Evolutionary conservation across 768 basidiomycete genomes (phyloP).

Genomic region (Serendipita sp.): DNA sequence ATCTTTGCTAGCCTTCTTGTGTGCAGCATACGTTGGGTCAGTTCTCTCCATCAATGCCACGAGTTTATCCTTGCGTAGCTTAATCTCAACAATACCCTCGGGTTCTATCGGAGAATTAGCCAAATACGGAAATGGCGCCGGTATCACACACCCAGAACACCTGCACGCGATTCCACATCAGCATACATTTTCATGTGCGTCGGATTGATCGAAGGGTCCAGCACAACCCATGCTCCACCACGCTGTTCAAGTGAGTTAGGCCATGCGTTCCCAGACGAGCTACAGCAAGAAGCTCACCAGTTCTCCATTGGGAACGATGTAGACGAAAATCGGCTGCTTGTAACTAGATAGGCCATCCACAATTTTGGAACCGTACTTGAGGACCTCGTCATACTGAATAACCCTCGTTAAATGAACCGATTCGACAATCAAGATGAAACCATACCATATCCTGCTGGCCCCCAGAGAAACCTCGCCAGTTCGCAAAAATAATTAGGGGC

Average conservation of each 20-base stretch:
- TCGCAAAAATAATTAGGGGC: slow-evolving; percentile 96
- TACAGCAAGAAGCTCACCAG: slow-evolving; percentile 24
- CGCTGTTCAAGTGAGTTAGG: slow-evolving; percentile 25
- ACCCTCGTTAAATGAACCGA: neutral
- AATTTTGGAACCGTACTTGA: slow-evolving; percentile 96
- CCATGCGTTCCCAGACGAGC: neutral
- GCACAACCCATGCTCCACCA: slow-evolving; percentile 98
- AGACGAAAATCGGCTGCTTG: slow-evolving; percentile 96
- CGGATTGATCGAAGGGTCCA: slow-evolving; percentile 93
- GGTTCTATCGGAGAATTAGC: slow-evolving; percentile 46
- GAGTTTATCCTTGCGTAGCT: slow-evolving; percentile 92
- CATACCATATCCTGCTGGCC: slow-evolving; percentile 90
- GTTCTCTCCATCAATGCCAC: slow-evolving; percentile 83
- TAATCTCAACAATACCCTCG: slow-evolving; percentile 95
- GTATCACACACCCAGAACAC: slow-evolving; percentile 39
- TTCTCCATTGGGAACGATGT: slow-evolving; percentile 97
- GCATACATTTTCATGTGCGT: slow-evolving; percentile 99
- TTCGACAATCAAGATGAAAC: slow-evolving; percentile 1
- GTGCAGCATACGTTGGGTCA: slow-evolving; percentile 61
- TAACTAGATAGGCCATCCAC: slow-evolving; percentile 95
- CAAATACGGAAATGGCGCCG: too few species aligned
- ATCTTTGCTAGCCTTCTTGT: slow-evolving; percentile 74
- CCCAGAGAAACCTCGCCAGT: slow-evolving; percentile 99
- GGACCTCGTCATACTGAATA: slow-evolving; percentile 64
- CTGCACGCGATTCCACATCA: slow-evolving; percentile 87